These are phyloP conservation scores for Solanum tacnaense DNA, from an alignment of 257 asterid species.

Conservation along the genomic window DNA sequence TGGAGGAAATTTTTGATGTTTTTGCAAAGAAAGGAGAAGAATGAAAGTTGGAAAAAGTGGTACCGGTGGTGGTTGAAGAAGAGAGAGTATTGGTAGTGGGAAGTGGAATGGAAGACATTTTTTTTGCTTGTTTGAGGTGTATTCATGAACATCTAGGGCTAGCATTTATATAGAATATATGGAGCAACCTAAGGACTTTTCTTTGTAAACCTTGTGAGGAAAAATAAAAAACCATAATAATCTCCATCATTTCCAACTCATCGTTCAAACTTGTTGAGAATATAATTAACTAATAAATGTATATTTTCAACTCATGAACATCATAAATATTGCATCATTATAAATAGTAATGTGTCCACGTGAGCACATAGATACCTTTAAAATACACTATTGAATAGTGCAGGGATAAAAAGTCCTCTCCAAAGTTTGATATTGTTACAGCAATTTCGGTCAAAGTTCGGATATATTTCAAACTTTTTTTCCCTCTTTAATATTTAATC, in stretches of 20 bases:
- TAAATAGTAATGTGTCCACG: too few relatives aligned
- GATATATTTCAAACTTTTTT: too few relatives aligned
- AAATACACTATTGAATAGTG: too few relatives aligned
- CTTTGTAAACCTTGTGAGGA: not conserved
- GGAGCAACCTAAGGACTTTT: not conserved
- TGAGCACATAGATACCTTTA: too few relatives aligned
- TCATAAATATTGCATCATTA: too few relatives aligned
- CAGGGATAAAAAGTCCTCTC: too few relatives aligned
- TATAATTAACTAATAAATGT: too few relatives aligned
- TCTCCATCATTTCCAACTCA: not conserved
- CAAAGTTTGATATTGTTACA: too few relatives aligned
- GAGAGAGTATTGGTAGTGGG: slow-evolving; percentile 9
- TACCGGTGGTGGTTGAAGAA: not conserved
- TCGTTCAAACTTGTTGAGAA: too few relatives aligned
- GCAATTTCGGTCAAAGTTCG: too few relatives aligned
- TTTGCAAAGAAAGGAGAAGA: slow-evolving; percentile 9
- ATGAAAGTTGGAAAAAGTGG: slow-evolving; percentile 6
- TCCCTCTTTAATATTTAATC: too few relatives aligned
- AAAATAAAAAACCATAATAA: not conserved
- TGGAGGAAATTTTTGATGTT: slow-evolving; percentile 6
- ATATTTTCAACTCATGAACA: too few relatives aligned
- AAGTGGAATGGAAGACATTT: slow-evolving; percentile 39
- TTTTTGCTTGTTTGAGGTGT: not conserved
- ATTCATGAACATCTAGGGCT: not conserved
- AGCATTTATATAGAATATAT: not conserved